Evolutionary conservation across 1,284 basidiomycete species (phyloP).

Genomic region (Ganoderma leucocontextum): DNA sequence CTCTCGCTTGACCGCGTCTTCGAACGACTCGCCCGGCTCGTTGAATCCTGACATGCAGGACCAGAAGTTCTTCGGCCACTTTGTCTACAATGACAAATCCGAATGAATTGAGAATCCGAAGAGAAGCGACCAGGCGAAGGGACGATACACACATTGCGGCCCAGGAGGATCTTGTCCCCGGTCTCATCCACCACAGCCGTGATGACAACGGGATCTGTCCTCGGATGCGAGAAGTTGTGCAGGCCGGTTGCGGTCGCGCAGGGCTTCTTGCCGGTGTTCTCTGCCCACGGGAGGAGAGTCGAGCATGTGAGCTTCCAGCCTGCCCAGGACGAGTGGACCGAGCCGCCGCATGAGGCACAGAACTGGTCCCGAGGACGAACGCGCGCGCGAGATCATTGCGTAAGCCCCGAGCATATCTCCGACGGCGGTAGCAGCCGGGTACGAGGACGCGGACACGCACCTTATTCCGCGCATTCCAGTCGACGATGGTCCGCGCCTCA

Average conservation of each 20-base stretch:
- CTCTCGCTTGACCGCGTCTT: conserved; percentile 93
- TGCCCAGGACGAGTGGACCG: conserved; percentile 89
- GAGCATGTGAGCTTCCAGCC: conserved; percentile 94
- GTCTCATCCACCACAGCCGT: conserved; percentile 86
- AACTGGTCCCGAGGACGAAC: conserved; percentile 57
- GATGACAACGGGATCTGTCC: conserved; percentile 93
- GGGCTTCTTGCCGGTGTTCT: conserved; percentile 65
- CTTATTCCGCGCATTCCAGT: conserved; percentile 91
- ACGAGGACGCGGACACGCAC: conserved; percentile 46
- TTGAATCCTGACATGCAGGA: conserved; percentile 92
- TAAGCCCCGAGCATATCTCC: conserved; percentile 14
- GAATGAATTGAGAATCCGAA: conserved; percentile 9
- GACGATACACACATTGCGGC: conserved; percentile 72
- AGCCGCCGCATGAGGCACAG: conserved; percentile 88
- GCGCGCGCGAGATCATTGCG: conserved; percentile 19
- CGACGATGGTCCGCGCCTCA: conserved; percentile 79
- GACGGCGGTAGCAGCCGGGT: neutral
- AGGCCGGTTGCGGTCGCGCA: conserved; percentile 82
- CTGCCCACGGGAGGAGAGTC: conserved; percentile 75
- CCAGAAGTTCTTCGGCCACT: conserved; percentile 78
- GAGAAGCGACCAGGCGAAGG: conserved; percentile 4
- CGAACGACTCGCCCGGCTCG: conserved; percentile 94
- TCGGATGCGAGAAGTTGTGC: conserved; percentile 89
- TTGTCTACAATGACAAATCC: conserved; percentile 54
- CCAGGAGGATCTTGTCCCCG: conserved; percentile 86